Evolutionary conservation across 306 rosid species (phyloP), one percentile per base, ranked within the genome.

Genomic region (Ziziphus jujuba): DNA sequence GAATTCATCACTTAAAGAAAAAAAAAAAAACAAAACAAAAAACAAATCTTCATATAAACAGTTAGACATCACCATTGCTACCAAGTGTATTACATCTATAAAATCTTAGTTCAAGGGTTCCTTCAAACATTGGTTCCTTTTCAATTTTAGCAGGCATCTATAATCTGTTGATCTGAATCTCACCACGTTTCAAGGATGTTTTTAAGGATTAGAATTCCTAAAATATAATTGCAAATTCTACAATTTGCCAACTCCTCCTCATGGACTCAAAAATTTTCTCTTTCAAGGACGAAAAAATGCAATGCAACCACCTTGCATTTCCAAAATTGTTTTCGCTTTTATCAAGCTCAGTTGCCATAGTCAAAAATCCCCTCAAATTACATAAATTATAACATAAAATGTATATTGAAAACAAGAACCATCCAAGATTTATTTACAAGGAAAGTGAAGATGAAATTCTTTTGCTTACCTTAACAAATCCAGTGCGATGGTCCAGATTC

Each of bases 401-500:
- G 17, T 14, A 4, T 16, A 50, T 16, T 50, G 22, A 21, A 61
- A 16, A 40, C n/a, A 12, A 61, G 66, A 47, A 61, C 16, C 35
- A 43, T 11, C 28, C 10, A 19, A 45, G 50, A n/a, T 61, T n/a
- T 36, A 31, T 14, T 13, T 6, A n/a, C n/a, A 61, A 43, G 7
- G 8, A 58, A 43, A n/a, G 12, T 11, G 19, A 61, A 40, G 2
- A 28, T 24, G 9, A 21, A 61, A 22, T 10, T 3, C 21, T 7
- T 8, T 6, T 16, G 21, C 66, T 54, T 72, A 87, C 96, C 79
- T 89, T 89, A 45, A 87, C 89, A 72, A 72, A 89, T 59, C 96
- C 96, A 69, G 92, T 82, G 47, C 92, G 96, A 22, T 90, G 96
- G 69, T 84, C 92, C 7, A 89, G 87, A 71, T 87, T 89, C 75